Percentiles rank a stretch among this genome's conserved stretches.
Conservation (phyloP, 2,329 filamentous ascomycete genomes). For the Curvularia verruculosa region DNA sequence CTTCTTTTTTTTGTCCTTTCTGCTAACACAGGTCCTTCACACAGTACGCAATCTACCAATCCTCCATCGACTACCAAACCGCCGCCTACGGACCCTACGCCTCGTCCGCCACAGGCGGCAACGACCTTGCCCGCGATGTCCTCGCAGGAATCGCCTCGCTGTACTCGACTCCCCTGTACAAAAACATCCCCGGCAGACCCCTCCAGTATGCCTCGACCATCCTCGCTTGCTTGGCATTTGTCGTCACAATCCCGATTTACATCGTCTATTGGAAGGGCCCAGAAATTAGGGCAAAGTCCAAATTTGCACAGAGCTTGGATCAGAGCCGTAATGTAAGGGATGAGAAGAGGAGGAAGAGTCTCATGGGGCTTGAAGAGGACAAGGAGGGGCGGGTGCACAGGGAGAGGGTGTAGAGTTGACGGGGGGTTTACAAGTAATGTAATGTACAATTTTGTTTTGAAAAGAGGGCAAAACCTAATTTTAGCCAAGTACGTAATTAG, state of each 20-base stretch:
- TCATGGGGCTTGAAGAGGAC: conserved; percentile 14
- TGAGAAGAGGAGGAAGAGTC: conserved; percentile 37
- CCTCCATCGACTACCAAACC: conserved; percentile 79
- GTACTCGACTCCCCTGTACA: conserved; percentile 63
- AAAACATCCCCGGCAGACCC: conserved; percentile 46
- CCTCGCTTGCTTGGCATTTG: conserved; percentile 56
- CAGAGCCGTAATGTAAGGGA: conserved; percentile 36
- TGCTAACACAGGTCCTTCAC: background rate
- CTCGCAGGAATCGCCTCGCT: conserved; percentile 74
- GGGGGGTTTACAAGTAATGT: too few species aligned
- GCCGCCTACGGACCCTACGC: conserved; percentile 74
- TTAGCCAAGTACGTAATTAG: too few species aligned
- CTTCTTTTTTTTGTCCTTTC: too few species aligned
- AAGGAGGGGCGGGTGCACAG: conserved; percentile 4
- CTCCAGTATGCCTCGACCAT: conserved; percentile 62
- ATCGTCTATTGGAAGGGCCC: conserved; percentile 64
- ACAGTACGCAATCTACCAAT: conserved; percentile 73
- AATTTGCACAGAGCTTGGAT: conserved; percentile 58
- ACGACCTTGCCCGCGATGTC: conserved; percentile 76
- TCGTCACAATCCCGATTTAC: conserved; percentile 61
- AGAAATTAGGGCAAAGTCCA: conserved; percentile 56
- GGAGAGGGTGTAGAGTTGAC: conserved; percentile 8
- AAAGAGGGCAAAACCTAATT: too few species aligned
- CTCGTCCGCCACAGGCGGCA: conserved; percentile 76
- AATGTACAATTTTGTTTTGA: too few species aligned